Percentiles rank a stretch among this genome's conserved stretches.
Conservation (phyloP, 208 protist species). For the Acanthamoeba pearcei region DNA sequence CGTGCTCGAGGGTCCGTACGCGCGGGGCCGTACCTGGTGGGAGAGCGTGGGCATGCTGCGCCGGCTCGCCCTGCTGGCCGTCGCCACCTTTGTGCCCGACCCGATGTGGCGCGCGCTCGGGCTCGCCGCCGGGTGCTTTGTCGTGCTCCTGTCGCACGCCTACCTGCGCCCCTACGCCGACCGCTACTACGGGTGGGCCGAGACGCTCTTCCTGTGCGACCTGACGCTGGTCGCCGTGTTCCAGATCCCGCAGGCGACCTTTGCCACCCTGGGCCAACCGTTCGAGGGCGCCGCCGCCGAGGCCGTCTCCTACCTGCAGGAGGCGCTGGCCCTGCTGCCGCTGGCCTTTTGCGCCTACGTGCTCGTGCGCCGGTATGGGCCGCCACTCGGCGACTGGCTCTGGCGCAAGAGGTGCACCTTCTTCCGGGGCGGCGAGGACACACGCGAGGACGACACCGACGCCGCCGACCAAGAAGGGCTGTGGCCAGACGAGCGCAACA, state of each 20-base stretch:
- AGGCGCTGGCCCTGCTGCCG: background rate
- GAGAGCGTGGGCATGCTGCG: conserved; percentile 29
- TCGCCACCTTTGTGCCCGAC: conserved; percentile 23
- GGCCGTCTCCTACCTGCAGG: background rate
- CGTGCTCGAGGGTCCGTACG: background rate
- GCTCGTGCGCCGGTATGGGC: background rate
- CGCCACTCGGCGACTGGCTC: background rate
- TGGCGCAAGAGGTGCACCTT: background rate
- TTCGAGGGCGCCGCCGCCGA: background rate
- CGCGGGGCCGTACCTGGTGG: background rate
- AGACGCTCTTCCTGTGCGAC: background rate
- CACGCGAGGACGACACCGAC: no score
- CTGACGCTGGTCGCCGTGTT: background rate
- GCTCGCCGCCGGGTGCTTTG: no score
- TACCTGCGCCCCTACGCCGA: background rate
- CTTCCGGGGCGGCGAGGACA: background rate
- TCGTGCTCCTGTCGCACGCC: conserved; percentile 17
- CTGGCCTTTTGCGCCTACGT: conserved; percentile 38
- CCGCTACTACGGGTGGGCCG: background rate
- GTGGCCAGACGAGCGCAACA: no score
- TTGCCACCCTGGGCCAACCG: background rate
- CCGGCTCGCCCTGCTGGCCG: background rate
- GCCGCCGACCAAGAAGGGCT: no score
- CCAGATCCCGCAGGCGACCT: conserved; percentile 29
- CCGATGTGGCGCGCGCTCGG: background rate